Evolutionary conservation across 257 asterid species (phyloP).

Genomic region (Misopates orontium): DNA sequence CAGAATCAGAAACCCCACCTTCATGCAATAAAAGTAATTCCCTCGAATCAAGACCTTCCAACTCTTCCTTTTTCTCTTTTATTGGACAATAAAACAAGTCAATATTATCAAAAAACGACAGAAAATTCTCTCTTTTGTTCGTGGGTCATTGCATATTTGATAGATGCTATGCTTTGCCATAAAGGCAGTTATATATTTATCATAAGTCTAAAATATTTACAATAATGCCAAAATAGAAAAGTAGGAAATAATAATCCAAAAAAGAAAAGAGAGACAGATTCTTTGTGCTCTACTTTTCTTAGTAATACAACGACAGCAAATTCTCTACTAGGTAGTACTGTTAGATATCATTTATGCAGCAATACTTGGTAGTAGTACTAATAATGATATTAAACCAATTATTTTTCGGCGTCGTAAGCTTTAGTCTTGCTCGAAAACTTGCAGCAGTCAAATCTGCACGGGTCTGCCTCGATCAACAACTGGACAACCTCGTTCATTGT

Average conservation of each 20-base stretch:
- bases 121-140: slow-evolving; percentile 27
- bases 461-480: slow-evolving; percentile 71
- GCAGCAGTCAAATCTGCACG: slow-evolving; percentile 58
- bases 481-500: slow-evolving; percentile 84
- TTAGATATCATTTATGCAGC: slow-evolving; percentile 2
- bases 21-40: slow-evolving; percentile 39
- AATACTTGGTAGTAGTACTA: not conserved
- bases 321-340: not conserved
- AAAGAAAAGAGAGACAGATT: slow-evolving; percentile 23
- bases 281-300: slow-evolving; percentile 25
- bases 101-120: slow-evolving; percentile 16
- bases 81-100: slow-evolving; percentile 6
- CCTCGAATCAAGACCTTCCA: slow-evolving; percentile 42
- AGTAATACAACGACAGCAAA: slow-evolving; percentile 11
- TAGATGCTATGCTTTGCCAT: slow-evolving; percentile 38
- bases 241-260: not conserved
- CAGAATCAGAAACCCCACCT: slow-evolving; percentile 59
- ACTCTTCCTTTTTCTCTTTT: slow-evolving; percentile 25
- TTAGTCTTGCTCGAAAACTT: slow-evolving; percentile 40
- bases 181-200: slow-evolving; percentile 37
- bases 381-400: slow-evolving; percentile 8
- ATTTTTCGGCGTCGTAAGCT: slow-evolving; percentile 25
- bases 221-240: slow-evolving; percentile 36
- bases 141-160: slow-evolving; percentile 39
- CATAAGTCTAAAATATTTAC: slow-evolving; percentile 33